These are phyloP conservation scores for Leccinum solheimii DNA, from an alignment of 1,284 basidiomycete genomes.

Conservation along the genomic window DNA sequence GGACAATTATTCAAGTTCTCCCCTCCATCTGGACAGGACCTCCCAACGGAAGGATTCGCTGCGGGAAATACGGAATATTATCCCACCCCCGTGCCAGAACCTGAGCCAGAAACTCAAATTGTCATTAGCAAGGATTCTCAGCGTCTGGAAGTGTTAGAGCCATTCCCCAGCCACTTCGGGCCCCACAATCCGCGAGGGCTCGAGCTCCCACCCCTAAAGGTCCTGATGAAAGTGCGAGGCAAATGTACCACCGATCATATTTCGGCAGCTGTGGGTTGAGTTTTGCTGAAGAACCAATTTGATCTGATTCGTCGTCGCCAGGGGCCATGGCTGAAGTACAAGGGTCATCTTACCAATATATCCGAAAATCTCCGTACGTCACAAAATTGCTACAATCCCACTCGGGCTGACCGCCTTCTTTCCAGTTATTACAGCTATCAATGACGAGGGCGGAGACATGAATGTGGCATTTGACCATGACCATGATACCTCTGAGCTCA, in stretches of 20 bases:
- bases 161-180: slow-evolving; percentile 82
- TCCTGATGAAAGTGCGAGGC: slow-evolving; percentile 89
- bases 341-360: slow-evolving; percentile 93
- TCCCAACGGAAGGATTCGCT: slow-evolving; percentile 85
- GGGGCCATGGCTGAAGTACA: slow-evolving; percentile 99
- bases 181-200: slow-evolving; percentile 53
- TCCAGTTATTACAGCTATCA: slow-evolving; percentile 77
- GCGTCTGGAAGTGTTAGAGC: slow-evolving; percentile 84
- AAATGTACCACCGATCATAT: slow-evolving; percentile 99
- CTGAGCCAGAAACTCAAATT: slow-evolving; percentile 78
- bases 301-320: slow-evolving; percentile 30
- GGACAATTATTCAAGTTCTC: slow-evolving; percentile 85
- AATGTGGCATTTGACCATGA: slow-evolving; percentile 86
- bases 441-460: slow-evolving; percentile 90
- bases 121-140: slow-evolving; percentile 80
- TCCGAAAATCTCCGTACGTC: slow-evolving; percentile 89
- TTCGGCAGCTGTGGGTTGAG: slow-evolving; percentile 74
- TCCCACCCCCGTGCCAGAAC: slow-evolving; percentile 74
- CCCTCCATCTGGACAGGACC: slow-evolving; percentile 82
- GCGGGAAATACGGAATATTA: slow-evolving; percentile 80
- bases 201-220: slow-evolving; percentile 82
- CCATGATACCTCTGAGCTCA: slow-evolving; percentile 44
- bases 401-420: slow-evolving; percentile 41
- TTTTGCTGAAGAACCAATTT: neutral
- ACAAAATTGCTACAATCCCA: slow-evolving; percentile 4